Evolutionary conservation across 495 filamentous ascomycete genomes (phyloP), one percentile per base, ranked within the genome.

Genomic region (Lasiosphaeriaceae sp.): DNA sequence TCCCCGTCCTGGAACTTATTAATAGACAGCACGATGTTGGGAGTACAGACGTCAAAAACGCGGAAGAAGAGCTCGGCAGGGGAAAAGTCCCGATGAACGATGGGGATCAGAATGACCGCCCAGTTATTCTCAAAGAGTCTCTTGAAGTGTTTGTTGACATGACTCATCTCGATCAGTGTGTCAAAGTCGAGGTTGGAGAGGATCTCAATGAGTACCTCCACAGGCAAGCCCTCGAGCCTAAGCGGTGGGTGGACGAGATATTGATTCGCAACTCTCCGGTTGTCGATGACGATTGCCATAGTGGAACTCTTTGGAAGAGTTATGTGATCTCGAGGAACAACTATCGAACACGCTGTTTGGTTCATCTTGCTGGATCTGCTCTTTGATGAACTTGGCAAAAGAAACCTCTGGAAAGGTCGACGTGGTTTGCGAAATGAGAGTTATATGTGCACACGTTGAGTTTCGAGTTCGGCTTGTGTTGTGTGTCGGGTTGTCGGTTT

Each of bases 21-120:
- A 9, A 53, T 19, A 11, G 51, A 35, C 12, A 21, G 2, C 3
- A 34, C 19, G 0, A 23, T 9, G 21, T 45, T 53, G 3, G 17
- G 11, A 17, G 21, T 3, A 17, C 51, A 53, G 11, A 53, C 37
- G 21, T 53, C 51, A 29, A 53, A 53, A n/a, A 53, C 51, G 35
- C 51, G 35, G 11, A 53, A 53, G 53, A 86, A 78, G 57, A 83
- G 81, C 37, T 81, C 59, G 5, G 86, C 62, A 0, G 88, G 88
- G 1, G 81, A 78, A 62, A 83, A 88, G 60, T 89, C 80, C 34
- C 70, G 44, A n/a, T 62, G 44, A 24, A 78, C 51, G 17, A 73
- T 59, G 1, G 35, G 54, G 0, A 54, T 35, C 22, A 75, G 34
- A 20, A 75, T 53, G 5, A 47, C 24, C 2, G 57, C 5, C 60